A percentile compares a stretch with the other conserved stretches of the same genome.
Conservation (phyloP, 208 protist genomes). For the Porcisia deanei region DNA sequence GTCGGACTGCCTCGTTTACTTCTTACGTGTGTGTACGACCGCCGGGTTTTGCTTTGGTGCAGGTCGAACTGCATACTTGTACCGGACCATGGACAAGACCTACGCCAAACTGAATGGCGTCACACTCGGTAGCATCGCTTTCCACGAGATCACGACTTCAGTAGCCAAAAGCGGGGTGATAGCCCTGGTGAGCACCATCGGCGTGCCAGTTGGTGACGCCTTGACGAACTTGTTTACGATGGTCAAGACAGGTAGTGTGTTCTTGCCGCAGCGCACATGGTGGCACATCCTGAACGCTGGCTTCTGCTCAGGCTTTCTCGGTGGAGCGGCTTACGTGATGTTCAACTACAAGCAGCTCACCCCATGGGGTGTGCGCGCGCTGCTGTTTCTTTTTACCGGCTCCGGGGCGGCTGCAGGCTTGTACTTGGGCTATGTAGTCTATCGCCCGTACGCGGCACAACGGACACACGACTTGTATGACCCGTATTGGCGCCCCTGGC, state of each 20-base stretch:
- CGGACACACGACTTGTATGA: conserved; percentile 70
- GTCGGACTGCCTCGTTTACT: conserved; percentile 49
- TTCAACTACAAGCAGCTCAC: conserved; percentile 64
- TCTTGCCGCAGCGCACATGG: conserved; percentile 64
- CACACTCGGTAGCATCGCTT: conserved; percentile 52
- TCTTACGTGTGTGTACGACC: conserved; percentile 67
- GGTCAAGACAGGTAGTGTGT: conserved; percentile 37
- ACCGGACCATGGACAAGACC: conserved; percentile 89
- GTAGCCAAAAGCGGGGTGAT: conserved; percentile 67
- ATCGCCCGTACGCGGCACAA: conserved; percentile 58
- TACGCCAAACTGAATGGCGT: conserved; percentile 90
- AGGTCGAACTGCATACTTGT: conserved; percentile 73
- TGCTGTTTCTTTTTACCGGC: conserved; percentile 33
- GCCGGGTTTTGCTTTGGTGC: conserved; percentile 77
- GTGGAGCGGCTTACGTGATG: conserved; percentile 45
- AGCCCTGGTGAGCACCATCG: conserved; percentile 45
- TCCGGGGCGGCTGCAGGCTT: conserved; percentile 35
- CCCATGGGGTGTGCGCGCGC: conserved; percentile 52
- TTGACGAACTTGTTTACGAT: conserved; percentile 34
- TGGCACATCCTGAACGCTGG: conserved; percentile 46
- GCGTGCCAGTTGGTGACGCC: conserved; percentile 54
- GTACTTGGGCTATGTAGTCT: conserved; percentile 59
- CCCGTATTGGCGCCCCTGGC: conserved; percentile 84
- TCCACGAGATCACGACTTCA: conserved; percentile 59
- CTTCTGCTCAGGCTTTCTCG: conserved; percentile 46